Evolutionary conservation across 2,329 filamentous ascomycete genomes (phyloP).

Genomic region (Ploettnerulaceae sp.): DNA sequence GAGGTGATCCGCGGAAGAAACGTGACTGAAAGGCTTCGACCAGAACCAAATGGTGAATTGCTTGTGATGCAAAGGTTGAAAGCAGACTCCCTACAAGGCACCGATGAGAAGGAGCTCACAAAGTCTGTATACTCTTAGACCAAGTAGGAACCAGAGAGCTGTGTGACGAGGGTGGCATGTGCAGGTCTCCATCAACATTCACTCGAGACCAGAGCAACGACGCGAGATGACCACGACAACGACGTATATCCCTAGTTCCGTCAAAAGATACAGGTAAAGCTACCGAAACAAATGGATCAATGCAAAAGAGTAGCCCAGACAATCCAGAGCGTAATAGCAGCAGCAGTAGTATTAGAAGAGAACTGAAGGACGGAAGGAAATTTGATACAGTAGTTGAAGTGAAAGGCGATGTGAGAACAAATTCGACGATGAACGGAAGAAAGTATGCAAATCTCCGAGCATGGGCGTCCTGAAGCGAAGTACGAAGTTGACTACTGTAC

Average conservation of each 20-base stretch:
- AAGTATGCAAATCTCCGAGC: neutral
- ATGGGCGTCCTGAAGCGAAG: no score
- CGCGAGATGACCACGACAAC: no score
- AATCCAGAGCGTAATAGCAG: neutral
- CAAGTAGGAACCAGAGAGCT: neutral
- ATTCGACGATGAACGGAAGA: neutral
- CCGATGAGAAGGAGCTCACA: no score
- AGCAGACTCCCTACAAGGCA: no score
- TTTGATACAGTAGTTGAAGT: neutral
- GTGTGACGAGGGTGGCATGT: neutral
- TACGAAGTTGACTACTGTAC: no score
- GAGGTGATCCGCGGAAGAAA: neutral
- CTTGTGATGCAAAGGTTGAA: no score
- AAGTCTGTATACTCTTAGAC: no score
- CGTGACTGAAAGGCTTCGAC: no score
- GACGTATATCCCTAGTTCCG: no score
- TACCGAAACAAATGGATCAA: neutral
- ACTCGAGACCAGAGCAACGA: neutral
- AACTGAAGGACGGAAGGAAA: slow-evolving; percentile 1
- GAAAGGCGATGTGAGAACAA: neutral
- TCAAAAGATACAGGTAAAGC: neutral
- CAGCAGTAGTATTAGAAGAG: neutral
- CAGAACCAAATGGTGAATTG: no score
- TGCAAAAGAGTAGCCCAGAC: neutral
- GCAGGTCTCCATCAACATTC: neutral